These are phyloP conservation scores for Brassica nigra DNA, from an alignment of 345 rosid genomes.

Conservation along the genomic window DNA sequence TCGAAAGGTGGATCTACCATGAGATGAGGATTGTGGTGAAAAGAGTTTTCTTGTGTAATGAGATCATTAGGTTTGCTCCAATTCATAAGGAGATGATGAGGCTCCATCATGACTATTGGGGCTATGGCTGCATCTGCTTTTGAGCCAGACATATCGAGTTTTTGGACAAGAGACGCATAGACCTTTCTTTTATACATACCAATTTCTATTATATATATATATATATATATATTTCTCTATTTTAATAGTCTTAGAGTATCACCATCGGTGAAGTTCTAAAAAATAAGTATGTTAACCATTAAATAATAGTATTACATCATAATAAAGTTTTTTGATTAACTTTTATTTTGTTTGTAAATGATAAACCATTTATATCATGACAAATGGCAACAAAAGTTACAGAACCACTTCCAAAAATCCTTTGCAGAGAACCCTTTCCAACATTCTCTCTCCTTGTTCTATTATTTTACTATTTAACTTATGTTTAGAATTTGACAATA, in stretches of 20 bases:
- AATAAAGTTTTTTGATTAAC: no score
- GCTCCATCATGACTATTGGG: slow-evolving; percentile 37
- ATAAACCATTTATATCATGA: no score
- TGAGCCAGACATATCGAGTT: not conserved
- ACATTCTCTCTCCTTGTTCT: no score
- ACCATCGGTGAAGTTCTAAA: no score
- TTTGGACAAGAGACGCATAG: slow-evolving; percentile 1
- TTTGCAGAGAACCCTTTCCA: no score
- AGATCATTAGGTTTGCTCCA: slow-evolving; percentile 41
- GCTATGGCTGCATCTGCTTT: slow-evolving; percentile 23
- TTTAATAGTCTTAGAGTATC: not conserved
- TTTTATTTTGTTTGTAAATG: no score
- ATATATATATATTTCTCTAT: not conserved
- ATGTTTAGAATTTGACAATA: no score
- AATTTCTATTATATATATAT: not conserved
- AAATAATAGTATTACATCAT: no score
- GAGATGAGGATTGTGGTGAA: slow-evolving; percentile 43
- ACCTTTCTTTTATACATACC: slow-evolving; percentile 27
- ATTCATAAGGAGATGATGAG: slow-evolving; percentile 34
- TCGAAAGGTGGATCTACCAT: slow-evolving; percentile 26
- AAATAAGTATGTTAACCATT: no score
- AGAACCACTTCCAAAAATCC: no score
- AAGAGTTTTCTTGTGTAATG: slow-evolving; percentile 37
- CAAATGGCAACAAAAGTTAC: no score
- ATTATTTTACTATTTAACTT: no score